These are phyloP conservation scores for Chromera velia DNA, from an alignment of 73 alveolate genomes.

Conservation along the genomic window DNA sequence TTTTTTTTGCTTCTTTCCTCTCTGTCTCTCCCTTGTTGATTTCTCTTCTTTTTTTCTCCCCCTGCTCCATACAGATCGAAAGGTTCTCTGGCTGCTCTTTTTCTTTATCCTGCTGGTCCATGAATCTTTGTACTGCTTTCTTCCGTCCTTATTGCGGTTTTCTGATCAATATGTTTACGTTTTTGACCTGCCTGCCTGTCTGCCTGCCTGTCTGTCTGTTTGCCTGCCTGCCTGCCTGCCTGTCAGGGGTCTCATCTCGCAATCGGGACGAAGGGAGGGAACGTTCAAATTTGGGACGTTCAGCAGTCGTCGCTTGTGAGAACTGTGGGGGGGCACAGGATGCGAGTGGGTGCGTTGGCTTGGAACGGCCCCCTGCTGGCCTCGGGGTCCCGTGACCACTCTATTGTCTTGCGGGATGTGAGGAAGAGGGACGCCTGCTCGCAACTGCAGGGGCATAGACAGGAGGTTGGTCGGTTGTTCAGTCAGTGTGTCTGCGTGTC, in stretches of 20 bases:
- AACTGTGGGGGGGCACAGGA: constrained; percentile 79
- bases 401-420: constrained; percentile 79
- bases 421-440: constrained; percentile 47
- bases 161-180: neutral
- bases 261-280: constrained; percentile 40
- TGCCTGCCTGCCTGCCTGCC: neutral
- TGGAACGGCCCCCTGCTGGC: constrained; percentile 79
- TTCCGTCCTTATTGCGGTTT: neutral
- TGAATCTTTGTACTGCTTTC: too few relatives aligned
- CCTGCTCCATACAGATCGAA: neutral
- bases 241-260: constrained; percentile 40
- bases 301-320: constrained; percentile 56
- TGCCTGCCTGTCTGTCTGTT: neutral
- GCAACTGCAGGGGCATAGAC: constrained; percentile 36
- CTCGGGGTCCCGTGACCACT: constrained; percentile 83
- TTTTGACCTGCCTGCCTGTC: neutral
- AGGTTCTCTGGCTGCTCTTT: neutral
- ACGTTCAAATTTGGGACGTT: constrained; percentile 72
- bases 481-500: too few relatives aligned
- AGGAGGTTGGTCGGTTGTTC: too few relatives aligned
- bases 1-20: constrained; percentile 27
- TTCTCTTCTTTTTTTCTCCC: neutral
- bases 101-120: neutral
- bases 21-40: constrained; percentile 38
- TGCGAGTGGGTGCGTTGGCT: constrained; percentile 91